Conservation (phyloP, 2,329 filamentous ascomycete genomes). For the Colletotrichum ledebouriae region DNA sequence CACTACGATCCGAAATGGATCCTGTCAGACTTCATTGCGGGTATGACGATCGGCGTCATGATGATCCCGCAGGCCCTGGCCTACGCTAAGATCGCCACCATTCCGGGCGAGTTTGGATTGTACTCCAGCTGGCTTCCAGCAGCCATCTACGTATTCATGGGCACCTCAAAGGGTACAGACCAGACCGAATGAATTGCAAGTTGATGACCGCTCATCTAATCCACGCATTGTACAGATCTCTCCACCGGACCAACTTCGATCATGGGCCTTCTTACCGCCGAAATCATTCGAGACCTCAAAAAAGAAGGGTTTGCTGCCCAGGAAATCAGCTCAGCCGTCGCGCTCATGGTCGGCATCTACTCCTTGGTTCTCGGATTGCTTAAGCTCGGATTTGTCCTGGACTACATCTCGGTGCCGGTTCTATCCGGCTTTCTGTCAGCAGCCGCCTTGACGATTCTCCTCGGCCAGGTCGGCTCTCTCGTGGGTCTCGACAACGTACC, state of each 20-base stretch:
- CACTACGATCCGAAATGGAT: slow-evolving; percentile 73
- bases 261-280: slow-evolving; percentile 72
- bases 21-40: slow-evolving; percentile 71
- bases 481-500: slow-evolving; percentile 66
- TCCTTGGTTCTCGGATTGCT: slow-evolving; percentile 70
- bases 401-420: slow-evolving; percentile 75
- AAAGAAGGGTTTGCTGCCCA: slow-evolving; percentile 64
- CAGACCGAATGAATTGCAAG: not conserved
- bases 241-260: slow-evolving; percentile 75
- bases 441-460: slow-evolving; percentile 74
- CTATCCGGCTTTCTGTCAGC: slow-evolving; percentile 76
- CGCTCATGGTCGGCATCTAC: slow-evolving; percentile 74
- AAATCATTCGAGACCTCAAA: slow-evolving; percentile 68
- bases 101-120: slow-evolving; percentile 71
- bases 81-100: slow-evolving; percentile 72
- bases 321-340: slow-evolving; percentile 71
- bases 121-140: slow-evolving; percentile 72
- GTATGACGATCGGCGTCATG: slow-evolving; percentile 71
- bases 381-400: slow-evolving; percentile 74
- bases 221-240: slow-evolving; percentile 59
- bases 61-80: slow-evolving; percentile 73
- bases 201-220: not conserved
- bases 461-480: slow-evolving; percentile 73
- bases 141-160: slow-evolving; percentile 70
- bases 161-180: slow-evolving; percentile 69